Percentiles rank a stretch among this genome's conserved stretches.
These are phyloP conservation scores for Knoxdaviesia proteae DNA, from an alignment of 2,329 filamentous ascomycete genomes.

Conservation along the genomic window DNA sequence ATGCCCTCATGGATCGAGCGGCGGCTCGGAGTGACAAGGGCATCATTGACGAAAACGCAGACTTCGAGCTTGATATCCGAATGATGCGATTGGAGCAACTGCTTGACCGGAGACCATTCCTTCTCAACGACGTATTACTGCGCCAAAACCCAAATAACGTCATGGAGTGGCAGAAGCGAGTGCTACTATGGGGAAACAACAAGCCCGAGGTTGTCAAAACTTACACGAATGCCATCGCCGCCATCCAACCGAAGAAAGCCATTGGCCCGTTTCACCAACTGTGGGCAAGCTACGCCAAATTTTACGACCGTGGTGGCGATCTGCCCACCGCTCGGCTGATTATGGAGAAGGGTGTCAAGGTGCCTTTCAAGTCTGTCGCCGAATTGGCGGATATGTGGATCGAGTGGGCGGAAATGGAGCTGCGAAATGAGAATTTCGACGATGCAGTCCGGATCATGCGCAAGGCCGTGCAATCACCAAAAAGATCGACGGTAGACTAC, in stretches of 20 bases:
- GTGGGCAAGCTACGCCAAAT: conserved; percentile 92
- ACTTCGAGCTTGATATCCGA: conserved; percentile 84
- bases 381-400: conserved; percentile 98
- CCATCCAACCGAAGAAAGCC: conserved; percentile 85
- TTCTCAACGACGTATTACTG: conserved; percentile 86
- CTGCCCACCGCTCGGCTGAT: conserved; percentile 72
- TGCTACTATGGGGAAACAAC: conserved; percentile 91
- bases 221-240: conserved; percentile 82
- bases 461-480: conserved; percentile 91
- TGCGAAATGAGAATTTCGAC: conserved; percentile 90
- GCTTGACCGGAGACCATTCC: conserved; percentile 89
- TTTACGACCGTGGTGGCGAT: conserved; percentile 81
- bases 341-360: conserved; percentile 94
- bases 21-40: conserved; percentile 62
- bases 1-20: conserved; percentile 74
- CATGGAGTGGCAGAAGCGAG: conserved; percentile 88
- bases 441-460: conserved; percentile 90
- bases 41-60: conserved; percentile 57
- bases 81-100: conserved; percentile 97
- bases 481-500: conserved; percentile 95
- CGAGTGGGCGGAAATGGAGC: conserved; percentile 96
- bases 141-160: conserved; percentile 95
- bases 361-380: conserved; percentile 92
- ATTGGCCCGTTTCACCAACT: conserved; percentile 84
- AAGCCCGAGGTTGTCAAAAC: conserved; percentile 79